Percentiles rank a stretch among this genome's conserved stretches.
Conservation (phyloP, 2,329 filamentous ascomycete species). For the Didymella arachidicola region DNA sequence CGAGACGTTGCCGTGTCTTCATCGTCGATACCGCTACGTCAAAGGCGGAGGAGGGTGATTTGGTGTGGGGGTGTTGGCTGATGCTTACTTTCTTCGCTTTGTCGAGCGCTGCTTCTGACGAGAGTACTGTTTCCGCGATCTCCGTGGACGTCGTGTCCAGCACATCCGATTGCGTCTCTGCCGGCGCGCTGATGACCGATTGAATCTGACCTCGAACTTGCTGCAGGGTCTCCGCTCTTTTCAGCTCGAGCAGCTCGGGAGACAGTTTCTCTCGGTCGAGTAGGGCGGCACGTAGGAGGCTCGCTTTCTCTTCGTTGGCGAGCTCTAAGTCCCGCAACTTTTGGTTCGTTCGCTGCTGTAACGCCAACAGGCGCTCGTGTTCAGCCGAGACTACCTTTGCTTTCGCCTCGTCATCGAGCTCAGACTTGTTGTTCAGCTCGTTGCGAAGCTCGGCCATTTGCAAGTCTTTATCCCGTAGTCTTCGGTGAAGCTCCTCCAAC, state of each 20-base stretch:
- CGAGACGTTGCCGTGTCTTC: conserved; percentile 28
- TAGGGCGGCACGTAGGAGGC: conserved; percentile 44
- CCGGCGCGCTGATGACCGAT: conserved; percentile 39
- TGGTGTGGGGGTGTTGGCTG: conserved; percentile 35
- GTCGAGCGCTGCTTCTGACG: conserved; percentile 46
- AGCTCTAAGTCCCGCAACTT: conserved; percentile 47
- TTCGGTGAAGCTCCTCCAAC: conserved; percentile 46
- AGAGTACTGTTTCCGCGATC: conserved; percentile 47
- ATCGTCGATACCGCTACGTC: conserved; percentile 33
- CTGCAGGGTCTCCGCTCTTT: conserved; percentile 43
- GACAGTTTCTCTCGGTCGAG: conserved; percentile 45
- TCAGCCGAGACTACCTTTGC: conserved; percentile 43
- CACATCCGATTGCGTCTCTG: conserved; percentile 43
- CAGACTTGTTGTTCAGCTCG: conserved; percentile 47
- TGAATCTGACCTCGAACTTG: conserved; percentile 47
- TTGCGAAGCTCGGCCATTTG: conserved; percentile 49
- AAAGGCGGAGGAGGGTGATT: conserved; percentile 31
- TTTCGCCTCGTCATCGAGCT: conserved; percentile 42
- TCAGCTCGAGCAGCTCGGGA: conserved; percentile 44
- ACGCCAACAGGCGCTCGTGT: conserved; percentile 45
- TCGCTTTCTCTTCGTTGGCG: conserved; percentile 47
- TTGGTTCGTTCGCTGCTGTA: conserved; percentile 47
- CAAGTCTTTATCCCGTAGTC: conserved; percentile 47
- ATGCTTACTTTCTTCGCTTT: conserved; percentile 50
- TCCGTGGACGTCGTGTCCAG: conserved; percentile 44